These are phyloP conservation scores for Ophiostoma populinum DNA, from an alignment of 2,329 filamentous ascomycete species.

Conservation along the genomic window DNA sequence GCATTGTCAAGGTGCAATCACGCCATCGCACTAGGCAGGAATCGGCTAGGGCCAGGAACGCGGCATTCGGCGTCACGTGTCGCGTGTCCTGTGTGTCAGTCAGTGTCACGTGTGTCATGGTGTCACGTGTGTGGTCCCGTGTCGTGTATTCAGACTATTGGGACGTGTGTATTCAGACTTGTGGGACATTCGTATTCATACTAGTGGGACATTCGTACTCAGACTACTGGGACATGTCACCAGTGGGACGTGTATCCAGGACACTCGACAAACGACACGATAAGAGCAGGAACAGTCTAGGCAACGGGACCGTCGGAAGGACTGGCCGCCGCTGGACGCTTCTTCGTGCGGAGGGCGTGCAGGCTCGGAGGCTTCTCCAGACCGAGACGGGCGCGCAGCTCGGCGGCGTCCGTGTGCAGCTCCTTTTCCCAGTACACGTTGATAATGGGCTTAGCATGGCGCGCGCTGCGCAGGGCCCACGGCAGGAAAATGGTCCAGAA, in stretches of 20 bases:
- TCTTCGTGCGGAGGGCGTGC: conserved; percentile 51
- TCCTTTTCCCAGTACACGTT: conserved; percentile 98
- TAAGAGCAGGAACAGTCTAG: no score
- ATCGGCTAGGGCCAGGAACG: conserved; percentile 1
- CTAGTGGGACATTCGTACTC: no score
- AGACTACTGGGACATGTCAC: no score
- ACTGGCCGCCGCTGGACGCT: no score
- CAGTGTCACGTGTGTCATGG: conserved; percentile 8
- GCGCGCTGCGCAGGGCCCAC: conserved; percentile 77
- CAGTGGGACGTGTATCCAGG: no score
- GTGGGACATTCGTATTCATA: no score
- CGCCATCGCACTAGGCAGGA: conserved; percentile 12
- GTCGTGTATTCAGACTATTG: no score
- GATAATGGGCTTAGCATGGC: conserved; percentile 62
- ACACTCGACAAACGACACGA: no score
- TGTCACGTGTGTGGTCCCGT: no score
- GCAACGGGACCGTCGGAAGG: no score
- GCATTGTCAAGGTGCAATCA: conserved; percentile 10
- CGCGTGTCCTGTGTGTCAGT: background rate
- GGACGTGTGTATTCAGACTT: no score
- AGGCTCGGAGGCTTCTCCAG: conserved; percentile 84
- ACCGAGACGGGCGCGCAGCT: conserved; percentile 54
- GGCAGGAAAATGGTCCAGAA: conserved; percentile 68
- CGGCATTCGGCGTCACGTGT: conserved; percentile 6
- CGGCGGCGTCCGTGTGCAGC: conserved; percentile 65